Conservation (phyloP, 192 early-diverging fungal species). For the Cetraspora pellucida region DNA sequence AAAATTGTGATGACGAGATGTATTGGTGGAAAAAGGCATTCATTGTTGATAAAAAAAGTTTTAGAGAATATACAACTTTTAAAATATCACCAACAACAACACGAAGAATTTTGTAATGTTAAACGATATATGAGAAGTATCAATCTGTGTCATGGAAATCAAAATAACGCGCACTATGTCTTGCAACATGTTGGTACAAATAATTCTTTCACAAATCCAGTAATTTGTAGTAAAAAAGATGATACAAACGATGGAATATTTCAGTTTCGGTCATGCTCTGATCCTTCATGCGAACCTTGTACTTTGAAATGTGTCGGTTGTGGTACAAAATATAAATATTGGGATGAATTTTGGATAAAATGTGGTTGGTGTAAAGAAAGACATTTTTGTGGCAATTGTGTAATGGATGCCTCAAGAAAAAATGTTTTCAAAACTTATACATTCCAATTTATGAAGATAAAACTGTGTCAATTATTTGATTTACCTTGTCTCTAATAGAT, state of each 20-base stretch:
- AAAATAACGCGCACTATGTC: neutral
- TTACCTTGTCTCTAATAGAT: constrained; percentile 9
- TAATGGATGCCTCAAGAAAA: neutral
- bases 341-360: constrained; percentile 25
- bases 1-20: constrained; percentile 17
- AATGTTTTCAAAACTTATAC: neutral
- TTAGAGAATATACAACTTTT: neutral
- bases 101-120: neutral
- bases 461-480: constrained; percentile 15
- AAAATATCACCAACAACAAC: neutral
- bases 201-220: neutral
- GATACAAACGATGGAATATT: neutral
- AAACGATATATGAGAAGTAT: neutral
- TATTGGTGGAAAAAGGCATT: constrained; percentile 21
- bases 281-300: neutral
- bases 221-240: neutral
- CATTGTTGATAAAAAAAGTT: constrained; percentile 12
- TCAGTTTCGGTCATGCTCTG: neutral
- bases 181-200: neutral
- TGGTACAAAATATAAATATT: constrained; percentile 21
- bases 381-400: constrained; percentile 10
- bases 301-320: constrained; percentile 1
- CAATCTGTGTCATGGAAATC: neutral
- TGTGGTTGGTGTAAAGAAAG: constrained; percentile 24
- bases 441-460: constrained; percentile 4